Conservation (phyloP, 352 stramenopile species). For the Thraustochytrium striatum region DNA sequence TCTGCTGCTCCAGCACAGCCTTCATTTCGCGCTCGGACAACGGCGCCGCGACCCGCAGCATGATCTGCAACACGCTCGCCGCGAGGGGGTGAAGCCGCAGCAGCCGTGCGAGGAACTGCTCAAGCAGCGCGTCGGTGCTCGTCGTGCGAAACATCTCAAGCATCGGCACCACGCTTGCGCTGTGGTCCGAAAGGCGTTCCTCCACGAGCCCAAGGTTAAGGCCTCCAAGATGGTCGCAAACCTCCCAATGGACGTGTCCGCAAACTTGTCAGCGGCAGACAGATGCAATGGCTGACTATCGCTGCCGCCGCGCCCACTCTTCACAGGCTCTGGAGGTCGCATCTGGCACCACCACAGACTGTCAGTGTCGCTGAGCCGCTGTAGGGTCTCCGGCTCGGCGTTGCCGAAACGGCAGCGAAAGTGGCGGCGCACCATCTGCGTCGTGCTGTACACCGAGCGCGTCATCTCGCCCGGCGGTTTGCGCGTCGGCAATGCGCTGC, state of each 20-base stretch:
- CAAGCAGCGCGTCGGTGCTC: neutral
- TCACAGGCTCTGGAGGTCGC: neutral
- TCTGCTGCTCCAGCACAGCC: neutral
- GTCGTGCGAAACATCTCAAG: no score
- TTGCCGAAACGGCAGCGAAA: no score
- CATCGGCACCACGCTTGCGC: no score
- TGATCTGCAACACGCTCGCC: neutral
- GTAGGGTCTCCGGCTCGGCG: neutral
- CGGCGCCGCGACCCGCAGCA: neutral
- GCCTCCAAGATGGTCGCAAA: neutral
- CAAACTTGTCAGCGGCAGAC: no score
- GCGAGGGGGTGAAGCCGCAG: neutral
- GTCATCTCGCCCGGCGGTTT: no score
- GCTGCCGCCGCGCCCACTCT: no score
- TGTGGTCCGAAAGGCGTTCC: neutral
- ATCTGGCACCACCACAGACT: neutral
- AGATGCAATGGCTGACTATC: no score
- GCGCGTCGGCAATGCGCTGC: no score
- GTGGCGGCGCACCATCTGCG: no score
- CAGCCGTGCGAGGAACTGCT: neutral
- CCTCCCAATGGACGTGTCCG: constrained; percentile 3
- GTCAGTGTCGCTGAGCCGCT: neutral
- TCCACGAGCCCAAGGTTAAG: neutral
- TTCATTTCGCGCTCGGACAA: constrained; percentile 2
- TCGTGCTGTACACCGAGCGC: no score